These are phyloP conservation scores for Talaromyces sp. DNA, from an alignment of 2,329 filamentous ascomycete genomes.

Conservation along the genomic window DNA sequence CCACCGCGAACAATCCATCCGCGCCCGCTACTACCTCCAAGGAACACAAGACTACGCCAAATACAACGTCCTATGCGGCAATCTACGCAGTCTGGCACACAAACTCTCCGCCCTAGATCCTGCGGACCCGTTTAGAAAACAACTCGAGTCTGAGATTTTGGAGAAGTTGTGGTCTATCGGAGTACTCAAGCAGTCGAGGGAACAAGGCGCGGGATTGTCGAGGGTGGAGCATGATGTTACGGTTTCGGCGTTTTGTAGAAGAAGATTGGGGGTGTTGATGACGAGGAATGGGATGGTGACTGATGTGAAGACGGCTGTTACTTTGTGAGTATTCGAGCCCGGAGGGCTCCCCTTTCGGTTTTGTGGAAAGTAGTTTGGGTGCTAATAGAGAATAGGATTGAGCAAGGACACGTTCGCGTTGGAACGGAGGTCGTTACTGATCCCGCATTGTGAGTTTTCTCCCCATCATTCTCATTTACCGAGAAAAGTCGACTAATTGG, in stretches of 20 bases:
- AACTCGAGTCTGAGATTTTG: slow-evolving; percentile 82
- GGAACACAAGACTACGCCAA: slow-evolving; percentile 81
- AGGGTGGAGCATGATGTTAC: slow-evolving; percentile 83
- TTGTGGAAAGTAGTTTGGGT: neutral
- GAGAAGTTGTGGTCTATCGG: slow-evolving; percentile 95
- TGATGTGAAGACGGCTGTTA: slow-evolving; percentile 70
- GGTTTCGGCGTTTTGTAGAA: slow-evolving; percentile 81
- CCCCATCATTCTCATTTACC: no score
- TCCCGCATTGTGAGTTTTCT: slow-evolving; percentile 62
- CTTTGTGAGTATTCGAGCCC: slow-evolving; percentile 18
- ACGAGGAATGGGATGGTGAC: slow-evolving; percentile 87
- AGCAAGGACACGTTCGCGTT: slow-evolving; percentile 90
- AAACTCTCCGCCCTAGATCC: slow-evolving; percentile 78
- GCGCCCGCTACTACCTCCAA: slow-evolving; percentile 85
- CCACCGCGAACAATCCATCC: slow-evolving; percentile 78
- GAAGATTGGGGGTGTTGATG: slow-evolving; percentile 87
- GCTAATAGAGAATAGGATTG: slow-evolving; percentile 52
- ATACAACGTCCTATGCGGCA: slow-evolving; percentile 68
- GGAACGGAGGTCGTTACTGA: slow-evolving; percentile 89
- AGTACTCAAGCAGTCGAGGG: slow-evolving; percentile 70
- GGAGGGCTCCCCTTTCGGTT: neutral
- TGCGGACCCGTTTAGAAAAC: slow-evolving; percentile 71
- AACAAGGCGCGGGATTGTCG: slow-evolving; percentile 68
- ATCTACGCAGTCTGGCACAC: slow-evolving; percentile 86
- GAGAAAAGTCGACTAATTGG: neutral